A percentile compares a stretch with the other conserved stretches of the same genome.
Conservation (phyloP, 345 rosid genomes). For the Tarenaya hassleriana region DNA sequence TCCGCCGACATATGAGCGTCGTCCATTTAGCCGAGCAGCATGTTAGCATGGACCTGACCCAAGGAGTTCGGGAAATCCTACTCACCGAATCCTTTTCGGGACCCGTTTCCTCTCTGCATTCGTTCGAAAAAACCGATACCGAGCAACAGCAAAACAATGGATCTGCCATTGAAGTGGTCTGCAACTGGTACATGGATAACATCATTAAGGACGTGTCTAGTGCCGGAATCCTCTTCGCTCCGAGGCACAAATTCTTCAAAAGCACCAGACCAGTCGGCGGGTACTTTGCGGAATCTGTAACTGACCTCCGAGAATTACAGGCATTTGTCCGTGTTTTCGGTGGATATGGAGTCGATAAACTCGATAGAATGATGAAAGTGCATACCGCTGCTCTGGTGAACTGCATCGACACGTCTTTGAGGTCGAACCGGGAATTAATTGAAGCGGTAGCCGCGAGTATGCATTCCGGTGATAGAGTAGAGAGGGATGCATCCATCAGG, state of each 20-base stretch:
- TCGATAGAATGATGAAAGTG: conserved; percentile 93
- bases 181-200: conserved; percentile 99
- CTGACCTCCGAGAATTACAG: conserved; percentile 73
- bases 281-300: conserved; percentile 97
- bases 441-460: conserved; percentile 87
- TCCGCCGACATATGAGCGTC: conserved; percentile 81
- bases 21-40: conserved; percentile 97
- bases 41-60: conserved; percentile 97
- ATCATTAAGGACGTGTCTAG: conserved; percentile 90
- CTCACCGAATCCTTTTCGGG: conserved; percentile 86
- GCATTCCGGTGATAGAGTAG: conserved; percentile 92
- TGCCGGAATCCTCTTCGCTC: conserved; percentile 93
- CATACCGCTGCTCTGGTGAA: conserved; percentile 91
- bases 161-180: conserved; percentile 79
- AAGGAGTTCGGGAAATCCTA: conserved; percentile 82
- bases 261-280: conserved; percentile 99
- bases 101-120: conserved; percentile 76
- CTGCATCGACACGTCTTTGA: conserved; percentile 86
- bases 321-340: conserved; percentile 90
- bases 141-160: conserved; percentile 62
- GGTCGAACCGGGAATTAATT: conserved; percentile 76
- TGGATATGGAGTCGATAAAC: conserved; percentile 88
- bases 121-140: conserved; percentile 61
- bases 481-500: conserved; percentile 65
- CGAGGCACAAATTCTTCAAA: conserved; percentile 84